phyloP scores from a whole-genome alignment of 179 eudicot species.

The Gypsophila paniculata region DNA sequence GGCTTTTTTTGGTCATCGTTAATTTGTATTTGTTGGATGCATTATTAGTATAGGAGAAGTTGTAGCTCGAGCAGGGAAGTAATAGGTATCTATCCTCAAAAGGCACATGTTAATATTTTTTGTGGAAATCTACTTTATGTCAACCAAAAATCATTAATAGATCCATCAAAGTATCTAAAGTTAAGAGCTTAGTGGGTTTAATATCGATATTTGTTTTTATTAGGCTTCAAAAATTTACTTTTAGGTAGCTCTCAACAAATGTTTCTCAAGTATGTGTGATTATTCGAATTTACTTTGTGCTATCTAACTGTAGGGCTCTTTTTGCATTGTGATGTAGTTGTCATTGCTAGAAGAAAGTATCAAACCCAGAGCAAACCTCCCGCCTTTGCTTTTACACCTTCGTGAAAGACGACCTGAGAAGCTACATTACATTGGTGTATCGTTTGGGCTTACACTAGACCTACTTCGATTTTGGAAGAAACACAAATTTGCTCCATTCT shows the following conservation, averaged over 20 bases:
- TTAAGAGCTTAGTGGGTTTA: background rate
- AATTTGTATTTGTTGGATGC: background rate
- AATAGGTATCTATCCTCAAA: too few relatives aligned
- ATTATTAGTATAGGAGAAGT: background rate
- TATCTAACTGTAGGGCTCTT: background rate
- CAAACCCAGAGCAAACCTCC: slow-evolving; percentile 70
- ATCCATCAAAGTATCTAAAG: too few relatives aligned
- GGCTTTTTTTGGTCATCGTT: background rate
- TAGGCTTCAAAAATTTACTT: background rate
- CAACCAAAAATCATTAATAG: too few relatives aligned
- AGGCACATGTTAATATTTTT: too few relatives aligned
- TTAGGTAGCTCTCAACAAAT: too few relatives aligned
- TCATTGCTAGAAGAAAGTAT: slow-evolving; percentile 78
- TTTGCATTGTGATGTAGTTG: slow-evolving; percentile 40
- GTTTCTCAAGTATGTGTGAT: background rate
- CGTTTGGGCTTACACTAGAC: slow-evolving; percentile 87
- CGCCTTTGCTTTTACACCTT: slow-evolving; percentile 72
- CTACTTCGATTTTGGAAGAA: slow-evolving; percentile 89
- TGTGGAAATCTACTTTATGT: too few relatives aligned
- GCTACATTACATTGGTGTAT: slow-evolving; percentile 84
- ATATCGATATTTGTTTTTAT: background rate
- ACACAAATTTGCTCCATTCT: slow-evolving; percentile 83
- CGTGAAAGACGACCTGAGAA: slow-evolving; percentile 74
- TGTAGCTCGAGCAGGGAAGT: too few relatives aligned
- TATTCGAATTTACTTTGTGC: background rate